Evolutionary conservation across 331 rosid genomes (phyloP).

Genomic region (Quercus phellos): DNA sequence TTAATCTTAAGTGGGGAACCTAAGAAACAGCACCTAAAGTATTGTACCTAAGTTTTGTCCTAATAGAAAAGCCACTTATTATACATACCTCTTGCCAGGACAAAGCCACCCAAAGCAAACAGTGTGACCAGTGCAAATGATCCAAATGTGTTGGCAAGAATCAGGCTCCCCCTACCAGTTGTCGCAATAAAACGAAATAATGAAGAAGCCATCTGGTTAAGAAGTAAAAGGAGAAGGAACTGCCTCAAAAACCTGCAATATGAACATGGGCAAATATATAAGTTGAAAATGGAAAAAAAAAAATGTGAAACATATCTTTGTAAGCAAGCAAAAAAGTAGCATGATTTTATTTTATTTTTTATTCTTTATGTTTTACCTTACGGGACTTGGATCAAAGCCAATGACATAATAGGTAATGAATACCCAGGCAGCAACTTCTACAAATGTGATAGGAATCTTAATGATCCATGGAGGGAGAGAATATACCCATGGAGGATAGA

Average conservation of each 20-base stretch:
- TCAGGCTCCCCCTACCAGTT: constrained; percentile 22
- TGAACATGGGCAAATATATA: neutral
- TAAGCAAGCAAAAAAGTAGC: neutral
- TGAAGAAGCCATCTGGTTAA: constrained; percentile 44
- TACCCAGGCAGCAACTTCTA: constrained; percentile 45
- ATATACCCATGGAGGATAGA: constrained; percentile 50
- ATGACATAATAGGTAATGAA: constrained; percentile 36
- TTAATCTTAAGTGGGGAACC: rapidly evolving
- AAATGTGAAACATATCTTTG: neutral
- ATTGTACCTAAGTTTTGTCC: too few relatives aligned
- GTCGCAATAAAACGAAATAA: constrained; percentile 36
- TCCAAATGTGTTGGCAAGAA: constrained; percentile 30
- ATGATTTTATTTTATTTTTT: neutral
- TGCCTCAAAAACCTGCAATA: constrained; percentile 43
- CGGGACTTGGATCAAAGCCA: constrained; percentile 42
- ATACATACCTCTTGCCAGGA: constrained; percentile 38
- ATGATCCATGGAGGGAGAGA: constrained; percentile 45
- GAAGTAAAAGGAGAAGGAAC: constrained; percentile 27
- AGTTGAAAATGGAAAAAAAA: neutral
- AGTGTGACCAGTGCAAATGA: constrained; percentile 29
- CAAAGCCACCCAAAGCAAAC: constrained; percentile 39
- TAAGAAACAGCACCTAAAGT: rapidly evolving
- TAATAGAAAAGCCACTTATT: neutral
- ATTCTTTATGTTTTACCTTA: constrained; percentile 21
- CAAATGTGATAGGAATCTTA: constrained; percentile 35